Evolutionary conservation across 305 asterid species (phyloP).

Genomic region (Fraxinus ornus): DNA sequence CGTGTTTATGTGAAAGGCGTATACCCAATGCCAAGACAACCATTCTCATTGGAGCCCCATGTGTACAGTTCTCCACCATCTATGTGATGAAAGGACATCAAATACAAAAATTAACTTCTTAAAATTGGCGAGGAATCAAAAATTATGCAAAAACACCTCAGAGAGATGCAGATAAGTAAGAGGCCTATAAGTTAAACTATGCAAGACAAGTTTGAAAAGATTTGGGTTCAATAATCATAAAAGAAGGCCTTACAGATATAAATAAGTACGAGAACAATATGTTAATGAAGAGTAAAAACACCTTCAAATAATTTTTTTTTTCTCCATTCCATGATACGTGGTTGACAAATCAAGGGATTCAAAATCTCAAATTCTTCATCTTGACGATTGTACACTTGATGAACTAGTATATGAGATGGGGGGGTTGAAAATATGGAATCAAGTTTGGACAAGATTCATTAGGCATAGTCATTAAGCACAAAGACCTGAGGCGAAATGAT

Average conservation of each 20-base stretch:
- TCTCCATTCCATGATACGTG: not conserved
- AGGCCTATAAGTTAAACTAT: not conserved
- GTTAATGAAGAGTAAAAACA: not conserved
- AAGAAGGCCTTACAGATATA: not conserved
- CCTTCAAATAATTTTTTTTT: not conserved
- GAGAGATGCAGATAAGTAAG: slow-evolving; percentile 1
- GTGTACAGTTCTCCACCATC: slow-evolving; percentile 88
- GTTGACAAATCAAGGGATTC: not conserved
- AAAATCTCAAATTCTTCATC: not conserved
- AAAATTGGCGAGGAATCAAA: not conserved
- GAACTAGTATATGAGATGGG: no score
- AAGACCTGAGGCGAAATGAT: not conserved
- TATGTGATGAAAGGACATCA: slow-evolving; percentile 26
- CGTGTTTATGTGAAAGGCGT: not conserved
- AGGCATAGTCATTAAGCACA: not conserved
- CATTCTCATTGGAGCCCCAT: slow-evolving; percentile 97
- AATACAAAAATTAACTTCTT: slow-evolving; percentile 14
- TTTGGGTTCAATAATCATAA: slow-evolving; percentile 7
- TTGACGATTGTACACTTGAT: not conserved
- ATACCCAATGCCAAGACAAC: slow-evolving; percentile 98
- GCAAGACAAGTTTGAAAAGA: not conserved
- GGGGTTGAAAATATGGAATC: no score
- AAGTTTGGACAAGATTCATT: not conserved
- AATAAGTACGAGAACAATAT: not conserved
- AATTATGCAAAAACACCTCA: not conserved